Evolutionary conservation across 352 stramenopile species (phyloP).

Genomic region (Hyaloperonospora arabidopsidis): DNA sequence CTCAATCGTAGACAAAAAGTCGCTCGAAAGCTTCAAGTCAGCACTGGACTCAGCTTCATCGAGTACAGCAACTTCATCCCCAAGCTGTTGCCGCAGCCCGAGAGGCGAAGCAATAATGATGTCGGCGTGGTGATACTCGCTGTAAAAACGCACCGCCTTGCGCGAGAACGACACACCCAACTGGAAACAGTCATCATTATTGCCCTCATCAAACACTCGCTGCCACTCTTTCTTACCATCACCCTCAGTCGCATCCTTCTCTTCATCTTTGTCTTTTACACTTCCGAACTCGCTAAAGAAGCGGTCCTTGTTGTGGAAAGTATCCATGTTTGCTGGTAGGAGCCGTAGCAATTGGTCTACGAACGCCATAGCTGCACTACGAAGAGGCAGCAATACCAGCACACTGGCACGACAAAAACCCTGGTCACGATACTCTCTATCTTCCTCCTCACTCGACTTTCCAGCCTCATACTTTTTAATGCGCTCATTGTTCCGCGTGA

Average conservation of each 20-base stretch:
- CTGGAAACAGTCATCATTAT: slow-evolving; percentile 82
- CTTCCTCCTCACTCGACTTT: slow-evolving; percentile 26
- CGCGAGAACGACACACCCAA: slow-evolving; percentile 62
- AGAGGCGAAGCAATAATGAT: slow-evolving; percentile 71
- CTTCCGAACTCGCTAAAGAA: slow-evolving; percentile 59
- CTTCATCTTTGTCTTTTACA: slow-evolving; percentile 19
- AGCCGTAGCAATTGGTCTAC: slow-evolving; percentile 58
- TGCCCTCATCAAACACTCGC: slow-evolving; percentile 56
- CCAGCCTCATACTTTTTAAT: slow-evolving; percentile 37
- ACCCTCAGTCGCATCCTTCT: slow-evolving; percentile 11
- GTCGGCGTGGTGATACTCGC: slow-evolving; percentile 66
- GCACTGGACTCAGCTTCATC: slow-evolving; percentile 19
- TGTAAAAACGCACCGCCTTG: slow-evolving; percentile 66
- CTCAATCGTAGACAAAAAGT: slow-evolving; percentile 72
- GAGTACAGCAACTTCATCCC: slow-evolving; percentile 50
- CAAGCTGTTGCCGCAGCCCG: slow-evolving; percentile 58
- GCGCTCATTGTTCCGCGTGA: slow-evolving; percentile 64
- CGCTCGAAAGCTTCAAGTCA: slow-evolving; percentile 46
- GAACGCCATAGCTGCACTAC: slow-evolving; percentile 53
- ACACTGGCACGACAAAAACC: slow-evolving; percentile 65
- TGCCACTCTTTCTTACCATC: slow-evolving; percentile 61
- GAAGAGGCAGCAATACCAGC: slow-evolving; percentile 60
- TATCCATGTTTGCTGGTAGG: slow-evolving; percentile 43
- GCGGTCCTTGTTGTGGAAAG: slow-evolving; percentile 72
- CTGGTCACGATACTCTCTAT: slow-evolving; percentile 75